Evolutionary conservation across 2,329 filamentous ascomycete species (phyloP), one percentile per base, ranked within the genome.

Genomic region (Ascochyta viciae-villosae): DNA sequence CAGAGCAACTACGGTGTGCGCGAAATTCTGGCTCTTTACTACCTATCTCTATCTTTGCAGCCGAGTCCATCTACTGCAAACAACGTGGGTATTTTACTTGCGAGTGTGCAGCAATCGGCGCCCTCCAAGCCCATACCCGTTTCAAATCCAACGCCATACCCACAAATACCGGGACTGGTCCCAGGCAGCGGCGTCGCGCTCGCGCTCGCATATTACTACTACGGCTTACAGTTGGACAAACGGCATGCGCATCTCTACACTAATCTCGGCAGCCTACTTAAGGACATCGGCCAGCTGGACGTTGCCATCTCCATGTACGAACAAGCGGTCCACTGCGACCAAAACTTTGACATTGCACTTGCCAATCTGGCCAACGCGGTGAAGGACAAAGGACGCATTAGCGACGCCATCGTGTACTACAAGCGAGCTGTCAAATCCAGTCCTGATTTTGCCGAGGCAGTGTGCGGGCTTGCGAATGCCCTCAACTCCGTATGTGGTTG

Each of bases 41-140:
- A 99, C 70, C 82, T 99, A 3, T 99, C 95, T 0, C 80, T 99
- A 3, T 96, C 95, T 0, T 82, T 99, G 2, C 95, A 97, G 62
- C 93, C 95, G 43, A 98, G 95, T 67, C 95, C 95, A 2, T 99
- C 95, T 0, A 99, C 95, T 0, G 95, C 95, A 0, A 99, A 99
- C 73, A 99, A 99, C 73, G 93, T 99, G 12, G 95, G 95, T 3
- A 99, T 99, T 51, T 82, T 99, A 26, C 85, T 99, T n/a, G 95
- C 95, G 5, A 91, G 95, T 53, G 90, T 98, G 19, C 95, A 96
- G 70, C 92, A 96, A 65, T 82, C 81, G 24, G 68, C 75, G 7
- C 77, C 77, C 3, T 76, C 78, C 8, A 81, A 78, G 43, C 64
- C 72, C 57, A 75, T 58, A 68, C 73, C 79, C 8, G 76, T 78